phyloP scores from a whole-genome alignment of 768 basidiomycete species.

The Mycena maculata region DNA sequence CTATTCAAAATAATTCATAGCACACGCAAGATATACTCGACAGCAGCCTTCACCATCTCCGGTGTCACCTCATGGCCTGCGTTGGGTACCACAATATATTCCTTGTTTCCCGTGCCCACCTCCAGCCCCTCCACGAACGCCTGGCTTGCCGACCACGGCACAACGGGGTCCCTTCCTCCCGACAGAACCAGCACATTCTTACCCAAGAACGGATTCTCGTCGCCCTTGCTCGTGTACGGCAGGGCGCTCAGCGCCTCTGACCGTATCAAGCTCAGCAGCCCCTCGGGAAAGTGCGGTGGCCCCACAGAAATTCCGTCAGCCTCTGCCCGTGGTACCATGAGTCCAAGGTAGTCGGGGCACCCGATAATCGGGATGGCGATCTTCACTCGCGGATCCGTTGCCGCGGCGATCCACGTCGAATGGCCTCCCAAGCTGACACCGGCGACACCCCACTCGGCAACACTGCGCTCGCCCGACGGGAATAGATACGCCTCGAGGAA shows the following conservation, averaged over 20 bases:
- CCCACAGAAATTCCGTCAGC: constrained; percentile 53
- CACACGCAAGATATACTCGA: constrained; percentile 45
- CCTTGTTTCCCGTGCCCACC: constrained; percentile 69
- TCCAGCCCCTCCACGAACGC: constrained; percentile 67
- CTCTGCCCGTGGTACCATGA: constrained; percentile 69
- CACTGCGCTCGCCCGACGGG: constrained; percentile 67
- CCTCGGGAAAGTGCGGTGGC: constrained; percentile 69
- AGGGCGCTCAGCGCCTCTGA: constrained; percentile 57
- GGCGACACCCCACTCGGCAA: constrained; percentile 76
- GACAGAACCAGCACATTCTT: constrained; percentile 82
- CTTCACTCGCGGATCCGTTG: constrained; percentile 38
- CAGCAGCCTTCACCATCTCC: constrained; percentile 66
- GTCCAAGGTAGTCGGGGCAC: constrained; percentile 73
- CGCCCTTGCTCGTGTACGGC: constrained; percentile 52
- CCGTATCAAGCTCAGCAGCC: constrained; percentile 60
- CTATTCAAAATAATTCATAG: constrained; percentile 26
- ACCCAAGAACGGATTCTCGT: constrained; percentile 69
- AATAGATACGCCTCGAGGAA: constrained; percentile 81
- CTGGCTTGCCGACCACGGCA: constrained; percentile 71
- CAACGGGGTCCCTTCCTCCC: constrained; percentile 71
- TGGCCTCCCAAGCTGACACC: constrained; percentile 91
- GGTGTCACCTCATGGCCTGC: constrained; percentile 73
- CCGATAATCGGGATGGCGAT: constrained; percentile 69
- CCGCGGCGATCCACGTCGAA: constrained; percentile 78
- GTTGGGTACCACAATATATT: constrained; percentile 62